Conservation (phyloP, 2,329 filamentous ascomycete genomes). For the Whalleya microplaca region DNA sequence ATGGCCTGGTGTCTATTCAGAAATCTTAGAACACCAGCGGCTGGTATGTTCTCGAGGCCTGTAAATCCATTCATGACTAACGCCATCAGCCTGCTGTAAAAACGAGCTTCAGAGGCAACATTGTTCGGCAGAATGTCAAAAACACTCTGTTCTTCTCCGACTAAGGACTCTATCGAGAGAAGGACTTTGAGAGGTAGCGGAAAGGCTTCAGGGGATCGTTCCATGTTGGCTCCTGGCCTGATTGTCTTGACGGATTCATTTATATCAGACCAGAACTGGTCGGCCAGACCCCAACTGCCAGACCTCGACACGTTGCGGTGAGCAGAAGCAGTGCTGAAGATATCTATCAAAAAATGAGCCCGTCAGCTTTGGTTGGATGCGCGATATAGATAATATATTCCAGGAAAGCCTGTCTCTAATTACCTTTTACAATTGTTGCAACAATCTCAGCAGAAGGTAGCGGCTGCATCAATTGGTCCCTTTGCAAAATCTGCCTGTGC, state of each 20-base stretch:
- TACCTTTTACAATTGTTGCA: not conserved
- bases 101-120: slow-evolving; percentile 2
- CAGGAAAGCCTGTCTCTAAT: too few relatives aligned
- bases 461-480: too few relatives aligned
- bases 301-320: too few relatives aligned
- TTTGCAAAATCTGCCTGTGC: too few relatives aligned
- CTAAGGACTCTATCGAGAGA: not conserved
- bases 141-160: slow-evolving; percentile 1
- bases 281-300: too few relatives aligned
- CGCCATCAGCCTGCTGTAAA: slow-evolving; percentile 8
- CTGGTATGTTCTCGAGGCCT: slow-evolving; percentile 1
- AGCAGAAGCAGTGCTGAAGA: too few relatives aligned
- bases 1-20: not conserved
- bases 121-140: slow-evolving; percentile 3
- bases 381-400: not conserved
- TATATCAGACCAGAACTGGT: too few relatives aligned
- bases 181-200: not conserved
- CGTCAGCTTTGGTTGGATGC: too few relatives aligned
- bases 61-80: slow-evolving; percentile 8
- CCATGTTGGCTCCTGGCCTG: too few relatives aligned
- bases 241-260: too few relatives aligned
- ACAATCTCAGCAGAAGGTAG: not conserved
- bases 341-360: too few relatives aligned
- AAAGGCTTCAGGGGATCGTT: too few relatives aligned
- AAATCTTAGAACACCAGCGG: slow-evolving; percentile 4